Conservation (phyloP, 306 rosid species). For the Malus domestica region DNA sequence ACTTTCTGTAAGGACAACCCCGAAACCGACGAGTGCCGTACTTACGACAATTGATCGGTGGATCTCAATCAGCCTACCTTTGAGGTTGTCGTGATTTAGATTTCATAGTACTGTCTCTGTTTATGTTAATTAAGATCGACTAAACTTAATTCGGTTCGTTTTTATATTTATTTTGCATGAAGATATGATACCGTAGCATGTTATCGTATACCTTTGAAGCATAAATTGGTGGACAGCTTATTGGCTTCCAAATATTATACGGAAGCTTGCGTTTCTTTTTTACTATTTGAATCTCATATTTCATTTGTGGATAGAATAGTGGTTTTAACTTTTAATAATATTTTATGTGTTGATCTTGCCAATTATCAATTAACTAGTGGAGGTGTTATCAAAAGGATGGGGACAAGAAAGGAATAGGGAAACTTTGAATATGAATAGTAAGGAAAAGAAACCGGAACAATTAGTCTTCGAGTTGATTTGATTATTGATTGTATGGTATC, state of each 20-base stretch:
- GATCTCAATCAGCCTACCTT: neutral
- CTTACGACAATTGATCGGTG: constrained; percentile 50
- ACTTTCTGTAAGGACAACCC: constrained; percentile 77
- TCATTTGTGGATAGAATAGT: neutral
- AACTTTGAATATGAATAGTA: too few relatives aligned
- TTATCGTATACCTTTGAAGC: neutral
- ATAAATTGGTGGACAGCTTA: neutral
- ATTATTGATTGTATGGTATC: too few relatives aligned
- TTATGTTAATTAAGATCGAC: constrained; percentile 1
- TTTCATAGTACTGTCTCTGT: neutral
- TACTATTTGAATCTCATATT: neutral
- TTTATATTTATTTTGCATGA: neutral
- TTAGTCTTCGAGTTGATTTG: too few relatives aligned
- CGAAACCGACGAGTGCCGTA: constrained; percentile 80
- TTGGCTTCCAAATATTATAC: neutral
- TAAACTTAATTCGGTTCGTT: neutral
- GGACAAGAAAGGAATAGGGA: neutral
- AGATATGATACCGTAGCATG: neutral
- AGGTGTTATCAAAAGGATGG: neutral
- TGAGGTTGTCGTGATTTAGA: neutral
- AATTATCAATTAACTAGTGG: neutral
- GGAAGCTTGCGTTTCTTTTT: neutral
- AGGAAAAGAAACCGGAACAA: too few relatives aligned
- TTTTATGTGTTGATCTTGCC: neutral
- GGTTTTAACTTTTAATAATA: neutral